Evolutionary conservation across 345 rosid genomes (phyloP).

Genomic region (Eucalyptus marginata): DNA sequence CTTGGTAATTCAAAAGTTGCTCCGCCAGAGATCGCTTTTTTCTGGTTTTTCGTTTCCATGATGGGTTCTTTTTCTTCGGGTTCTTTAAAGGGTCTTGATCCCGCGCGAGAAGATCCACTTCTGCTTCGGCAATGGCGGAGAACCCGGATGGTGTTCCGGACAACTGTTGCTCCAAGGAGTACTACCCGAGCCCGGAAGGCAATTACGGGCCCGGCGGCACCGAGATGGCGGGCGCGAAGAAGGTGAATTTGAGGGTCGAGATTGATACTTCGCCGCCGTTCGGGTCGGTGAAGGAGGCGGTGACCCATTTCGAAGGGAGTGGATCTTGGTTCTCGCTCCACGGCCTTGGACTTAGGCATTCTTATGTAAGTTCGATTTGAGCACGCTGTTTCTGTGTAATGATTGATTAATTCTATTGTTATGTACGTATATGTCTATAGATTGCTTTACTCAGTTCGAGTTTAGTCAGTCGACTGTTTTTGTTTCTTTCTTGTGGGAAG

Average conservation of each 20-base stretch:
- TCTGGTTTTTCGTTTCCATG: not conserved
- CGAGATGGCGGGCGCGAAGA: conserved; percentile 32
- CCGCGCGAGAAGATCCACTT: not conserved
- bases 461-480: not conserved
- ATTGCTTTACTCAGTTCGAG: not conserved
- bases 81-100: not conserved
- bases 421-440: not conserved
- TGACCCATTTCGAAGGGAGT: conserved; percentile 77
- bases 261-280: conserved; percentile 92
- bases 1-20: not conserved
- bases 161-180: not conserved
- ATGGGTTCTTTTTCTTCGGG: not conserved
- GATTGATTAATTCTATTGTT: not conserved
- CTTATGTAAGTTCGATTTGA: conserved; percentile 4
- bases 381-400: not conserved
- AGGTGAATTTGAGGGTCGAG: conserved; percentile 58
- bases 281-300: conserved; percentile 90
- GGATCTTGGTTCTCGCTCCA: conserved; percentile 68
- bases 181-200: not conserved
- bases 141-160: not conserved
- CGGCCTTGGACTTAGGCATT: conserved; percentile 30
- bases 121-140: not conserved
- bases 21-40: not conserved
- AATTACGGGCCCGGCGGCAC: not conserved
- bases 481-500: not conserved